Percentiles rank a stretch among this genome's conserved stretches.
Evolutionary conservation across 2,329 filamentous ascomycete species (phyloP).

Genomic region (Fusarium albosuccineum): DNA sequence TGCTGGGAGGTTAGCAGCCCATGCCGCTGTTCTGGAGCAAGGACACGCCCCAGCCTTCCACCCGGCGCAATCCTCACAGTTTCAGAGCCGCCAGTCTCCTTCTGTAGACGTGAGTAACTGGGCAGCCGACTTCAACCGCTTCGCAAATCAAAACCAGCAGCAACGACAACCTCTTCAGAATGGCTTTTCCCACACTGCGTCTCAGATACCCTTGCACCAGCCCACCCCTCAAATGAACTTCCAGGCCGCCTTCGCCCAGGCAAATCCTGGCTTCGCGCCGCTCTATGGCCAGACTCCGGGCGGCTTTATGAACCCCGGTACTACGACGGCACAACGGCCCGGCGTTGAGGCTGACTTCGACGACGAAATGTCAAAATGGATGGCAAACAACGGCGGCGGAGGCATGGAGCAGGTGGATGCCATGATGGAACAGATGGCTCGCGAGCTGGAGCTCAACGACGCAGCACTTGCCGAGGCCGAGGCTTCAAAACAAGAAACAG

Average conservation of each 20-base stretch:
- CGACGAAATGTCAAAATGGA: slow-evolving; percentile 58
- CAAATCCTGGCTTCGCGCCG: slow-evolving; percentile 45
- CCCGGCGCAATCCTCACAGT: slow-evolving; percentile 39
- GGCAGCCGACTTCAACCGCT: slow-evolving; percentile 55
- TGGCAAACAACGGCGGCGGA: slow-evolving; percentile 51
- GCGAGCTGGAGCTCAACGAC: slow-evolving; percentile 56
- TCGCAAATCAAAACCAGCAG: slow-evolving; percentile 46
- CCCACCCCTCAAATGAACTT: slow-evolving; percentile 45
- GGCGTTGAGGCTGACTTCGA: slow-evolving; percentile 53
- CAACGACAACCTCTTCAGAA: slow-evolving; percentile 36
- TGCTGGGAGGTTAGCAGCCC: slow-evolving; percentile 51
- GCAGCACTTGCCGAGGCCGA: slow-evolving; percentile 44
- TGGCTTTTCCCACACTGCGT: slow-evolving; percentile 36
- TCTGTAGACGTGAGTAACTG: slow-evolving; percentile 48
- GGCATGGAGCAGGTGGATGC: slow-evolving; percentile 57
- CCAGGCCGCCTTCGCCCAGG: slow-evolving; percentile 49
- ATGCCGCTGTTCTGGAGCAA: slow-evolving; percentile 51
- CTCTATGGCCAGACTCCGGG: slow-evolving; percentile 47
- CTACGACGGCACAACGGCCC: slow-evolving; percentile 40
- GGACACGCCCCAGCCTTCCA: slow-evolving; percentile 41
- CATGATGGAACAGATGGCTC: slow-evolving; percentile 59
- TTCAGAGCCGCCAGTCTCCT: slow-evolving; percentile 43
- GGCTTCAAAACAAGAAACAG: slow-evolving; percentile 15
- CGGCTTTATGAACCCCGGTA: slow-evolving; percentile 41
- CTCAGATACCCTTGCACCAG: slow-evolving; percentile 42